A percentile compares a stretch with the other conserved stretches of the same genome.
phyloP scores from a whole-genome alignment of 2,329 filamentous ascomycete species.

The Trichophyton schoenleinii region DNA sequence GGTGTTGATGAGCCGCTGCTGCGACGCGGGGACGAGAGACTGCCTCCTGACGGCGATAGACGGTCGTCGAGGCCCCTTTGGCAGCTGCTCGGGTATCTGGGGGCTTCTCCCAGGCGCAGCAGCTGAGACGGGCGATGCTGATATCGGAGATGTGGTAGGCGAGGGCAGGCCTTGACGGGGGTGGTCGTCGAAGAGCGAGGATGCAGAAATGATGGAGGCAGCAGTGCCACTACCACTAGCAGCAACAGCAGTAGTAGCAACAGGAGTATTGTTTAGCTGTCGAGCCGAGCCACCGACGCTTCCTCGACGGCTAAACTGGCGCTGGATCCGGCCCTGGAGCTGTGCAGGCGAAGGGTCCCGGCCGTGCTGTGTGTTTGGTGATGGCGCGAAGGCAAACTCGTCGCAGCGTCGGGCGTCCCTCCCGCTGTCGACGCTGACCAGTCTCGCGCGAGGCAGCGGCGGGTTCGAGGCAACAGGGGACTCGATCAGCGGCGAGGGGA shows the following conservation, averaged over 20 bases:
- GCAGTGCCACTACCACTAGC: no score
- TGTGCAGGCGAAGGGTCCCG: background rate
- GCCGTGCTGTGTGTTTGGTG: background rate
- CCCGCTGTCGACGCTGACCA: background rate
- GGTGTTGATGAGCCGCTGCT: conserved; percentile 27
- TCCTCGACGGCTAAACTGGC: background rate
- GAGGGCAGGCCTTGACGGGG: background rate
- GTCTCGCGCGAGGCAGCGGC: background rate
- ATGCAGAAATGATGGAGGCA: no score
- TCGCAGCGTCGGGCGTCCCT: background rate
- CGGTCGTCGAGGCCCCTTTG: conserved; percentile 20
- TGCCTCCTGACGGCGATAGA: conserved; percentile 26
- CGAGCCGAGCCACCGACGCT: background rate
- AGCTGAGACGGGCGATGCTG: no score
- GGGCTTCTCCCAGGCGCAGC: conserved; percentile 9
- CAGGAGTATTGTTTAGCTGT: conserved; percentile 2
- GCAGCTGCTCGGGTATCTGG: background rate
- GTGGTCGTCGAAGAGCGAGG: conserved; percentile 5
- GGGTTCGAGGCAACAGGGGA: background rate
- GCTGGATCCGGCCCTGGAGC: background rate
- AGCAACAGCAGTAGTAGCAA: no score
- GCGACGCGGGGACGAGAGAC: conserved; percentile 29
- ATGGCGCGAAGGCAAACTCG: background rate
- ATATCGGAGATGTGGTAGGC: conserved; percentile 7
- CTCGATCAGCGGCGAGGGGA: background rate